phyloP scores from a whole-genome alignment of 257 asterid species.

The Vinca minor region DNA sequence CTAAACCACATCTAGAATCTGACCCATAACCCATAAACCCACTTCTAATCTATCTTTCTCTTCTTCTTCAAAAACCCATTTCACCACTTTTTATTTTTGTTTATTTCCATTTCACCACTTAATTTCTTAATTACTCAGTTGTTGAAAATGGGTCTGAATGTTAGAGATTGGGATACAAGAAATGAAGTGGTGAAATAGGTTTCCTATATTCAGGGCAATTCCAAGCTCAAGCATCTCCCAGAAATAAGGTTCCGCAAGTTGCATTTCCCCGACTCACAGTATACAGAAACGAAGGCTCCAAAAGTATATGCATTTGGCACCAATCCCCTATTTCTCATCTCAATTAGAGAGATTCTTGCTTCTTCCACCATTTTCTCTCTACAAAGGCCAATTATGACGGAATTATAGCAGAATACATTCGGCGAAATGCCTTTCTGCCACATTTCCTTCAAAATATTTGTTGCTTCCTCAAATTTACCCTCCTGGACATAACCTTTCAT shows the following conservation, averaged over 20 bases:
- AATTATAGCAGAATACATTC: conserved; percentile 66
- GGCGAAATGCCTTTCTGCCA: conserved; percentile 56
- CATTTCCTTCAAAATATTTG: conserved; percentile 49
- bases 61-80: too few species aligned
- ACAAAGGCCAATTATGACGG: conserved; percentile 61
- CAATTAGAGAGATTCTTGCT: conserved; percentile 44
- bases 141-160: too few species aligned
- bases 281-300: conserved; percentile 60
- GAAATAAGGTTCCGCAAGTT: conserved; percentile 58
- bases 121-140: too few species aligned
- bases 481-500: conserved; percentile 51
- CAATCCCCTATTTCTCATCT: conserved; percentile 51
- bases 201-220: conserved; percentile 48
- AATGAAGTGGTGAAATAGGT: too few species aligned
- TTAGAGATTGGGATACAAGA: too few species aligned
- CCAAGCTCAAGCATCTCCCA: conserved; percentile 61
- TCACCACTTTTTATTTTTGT: too few species aligned
- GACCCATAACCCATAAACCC: too few species aligned
- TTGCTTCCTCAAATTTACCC: conserved; percentile 63
- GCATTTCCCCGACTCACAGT: conserved; percentile 52
- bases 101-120: too few species aligned
- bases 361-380: conserved; percentile 62
- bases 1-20: too few species aligned
- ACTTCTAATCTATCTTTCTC: too few species aligned
- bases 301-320: conserved; percentile 66